Conservation (phyloP, 228 moss, liverwort and hornwort genomes). For the Sphagnum fallax region DNA sequence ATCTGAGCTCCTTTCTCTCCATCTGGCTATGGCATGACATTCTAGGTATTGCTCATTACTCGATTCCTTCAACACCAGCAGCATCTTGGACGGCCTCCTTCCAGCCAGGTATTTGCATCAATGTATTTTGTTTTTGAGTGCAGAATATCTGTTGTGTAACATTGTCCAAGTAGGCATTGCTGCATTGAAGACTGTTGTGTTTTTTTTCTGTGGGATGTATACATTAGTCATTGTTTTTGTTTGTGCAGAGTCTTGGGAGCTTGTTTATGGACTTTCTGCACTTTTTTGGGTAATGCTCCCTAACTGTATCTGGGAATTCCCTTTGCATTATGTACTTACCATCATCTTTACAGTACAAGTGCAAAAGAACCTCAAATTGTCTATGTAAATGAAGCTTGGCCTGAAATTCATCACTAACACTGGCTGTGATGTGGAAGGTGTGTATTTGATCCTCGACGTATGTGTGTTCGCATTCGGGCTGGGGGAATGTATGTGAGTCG, state of each 20-base stretch:
- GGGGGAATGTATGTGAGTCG: conserved; percentile 87
- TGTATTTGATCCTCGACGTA: conserved; percentile 83
- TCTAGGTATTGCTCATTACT: conserved; percentile 71
- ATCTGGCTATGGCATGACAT: neutral
- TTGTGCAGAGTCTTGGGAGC: conserved; percentile 70
- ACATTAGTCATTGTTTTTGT: neutral
- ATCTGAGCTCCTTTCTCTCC: neutral
- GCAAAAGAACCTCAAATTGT: too few species aligned
- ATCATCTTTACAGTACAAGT: too few species aligned
- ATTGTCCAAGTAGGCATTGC: neutral
- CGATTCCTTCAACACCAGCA: conserved; percentile 85
- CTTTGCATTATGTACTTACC: too few species aligned
- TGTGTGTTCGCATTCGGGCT: conserved; percentile 80
- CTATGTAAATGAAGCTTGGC: too few species aligned
- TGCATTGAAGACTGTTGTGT: neutral
- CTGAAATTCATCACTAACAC: too few species aligned
- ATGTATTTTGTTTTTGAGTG: conserved; percentile 1
- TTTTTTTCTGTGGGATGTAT: neutral
- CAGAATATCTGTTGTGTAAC: neutral
- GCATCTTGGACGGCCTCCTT: conserved; percentile 58
- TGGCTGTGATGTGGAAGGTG: conserved; percentile 28
- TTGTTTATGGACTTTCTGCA: conserved; percentile 91
- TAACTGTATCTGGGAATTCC: neutral
- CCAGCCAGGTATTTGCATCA: conserved; percentile 46
- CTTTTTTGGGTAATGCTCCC: conserved; percentile 68